phyloP scores from a whole-genome alignment of 257 asterid species.

The Plantago major region DNA sequence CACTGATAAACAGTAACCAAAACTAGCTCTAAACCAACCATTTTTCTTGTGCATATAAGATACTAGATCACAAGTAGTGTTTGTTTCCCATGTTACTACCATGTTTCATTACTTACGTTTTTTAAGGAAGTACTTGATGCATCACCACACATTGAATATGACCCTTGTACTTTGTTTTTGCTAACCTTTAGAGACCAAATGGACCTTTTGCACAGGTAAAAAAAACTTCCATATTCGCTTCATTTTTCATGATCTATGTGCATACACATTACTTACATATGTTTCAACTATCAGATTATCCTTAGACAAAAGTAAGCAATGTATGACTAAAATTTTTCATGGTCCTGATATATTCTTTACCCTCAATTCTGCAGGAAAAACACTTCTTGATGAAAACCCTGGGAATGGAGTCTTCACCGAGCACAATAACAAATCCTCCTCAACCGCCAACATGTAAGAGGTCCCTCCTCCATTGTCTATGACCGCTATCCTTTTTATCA shows the following conservation, averaged over 20 bases:
- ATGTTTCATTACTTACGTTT: too few species aligned
- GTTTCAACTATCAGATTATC: neutral
- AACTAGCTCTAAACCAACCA: too few species aligned
- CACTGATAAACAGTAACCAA: too few species aligned
- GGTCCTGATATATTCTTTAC: neutral
- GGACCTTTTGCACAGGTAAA: neutral
- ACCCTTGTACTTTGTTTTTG: too few species aligned
- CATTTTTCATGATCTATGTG: neutral
- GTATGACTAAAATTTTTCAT: too few species aligned
- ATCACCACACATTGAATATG: too few species aligned
- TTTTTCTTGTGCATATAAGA: too few species aligned
- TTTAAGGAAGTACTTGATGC: too few species aligned
- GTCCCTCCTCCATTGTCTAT: conserved; percentile 92
- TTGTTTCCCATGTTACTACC: too few species aligned
- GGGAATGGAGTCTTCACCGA: conserved; percentile 66
- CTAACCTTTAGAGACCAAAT: too few species aligned
- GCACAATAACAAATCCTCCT: conserved; percentile 47
- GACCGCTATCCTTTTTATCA: conserved; percentile 34
- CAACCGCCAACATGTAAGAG: conserved; percentile 94
- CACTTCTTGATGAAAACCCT: conserved; percentile 86
- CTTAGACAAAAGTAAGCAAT: neutral
- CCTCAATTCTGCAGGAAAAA: conserved; percentile 71
- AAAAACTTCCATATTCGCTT: neutral
- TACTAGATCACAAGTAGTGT: too few species aligned
- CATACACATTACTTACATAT: neutral